Evolutionary conservation across 805 yeast genomes (phyloP), one percentile per base, ranked within the genome.

Genomic region (Zygoascus tannicola): DNA sequence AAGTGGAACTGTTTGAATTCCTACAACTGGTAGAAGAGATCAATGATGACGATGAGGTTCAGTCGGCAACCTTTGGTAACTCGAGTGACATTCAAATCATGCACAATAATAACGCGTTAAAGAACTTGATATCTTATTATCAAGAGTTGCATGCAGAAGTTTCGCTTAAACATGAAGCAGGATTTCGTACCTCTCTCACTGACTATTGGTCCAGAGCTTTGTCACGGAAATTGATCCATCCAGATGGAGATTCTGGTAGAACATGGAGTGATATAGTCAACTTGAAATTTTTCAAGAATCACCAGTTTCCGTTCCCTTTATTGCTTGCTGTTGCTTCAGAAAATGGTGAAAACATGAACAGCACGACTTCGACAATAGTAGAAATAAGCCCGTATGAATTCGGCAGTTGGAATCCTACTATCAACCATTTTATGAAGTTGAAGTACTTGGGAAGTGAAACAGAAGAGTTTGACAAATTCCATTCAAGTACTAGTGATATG

Each of bases 401-500:
- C 55, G 95, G 95, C 16, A 78, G 90, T 3, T 86, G 92, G 94
- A 95, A 87, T 57, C 81, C 85, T 14, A 68, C 81, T 1, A 61
- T 84, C 41, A 65, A 70, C 44, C 66, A 80, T 2, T 85, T 86
- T 60, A 67, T 78, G 12, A 78, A 81, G 45, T 61, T 78, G 30
- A 70, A 75, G 58, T 85, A 81, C 57, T 59, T 84, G 39, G 95
- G 95, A 12, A 26, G 30, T 12, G 30, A 26, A 12, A 26, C 30
- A 8, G 30, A 26, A 26, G n/a, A n/a, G n/a, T n/a, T n/a, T n/a
- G n/a, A n/a, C n/a, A n/a, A n/a, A n/a, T n/a, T n/a, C n/a, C 12
- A 26, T 26, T 26, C 30, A 7, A 26, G 30, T 26, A 12, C 7
- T 8, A 4, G 15, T 12, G 38, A 21, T 12, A 12, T 14, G 7